Evolutionary conservation across 345 rosid genomes (phyloP), one percentile per base, ranked within the genome.

Genomic region (Punica granatum): DNA sequence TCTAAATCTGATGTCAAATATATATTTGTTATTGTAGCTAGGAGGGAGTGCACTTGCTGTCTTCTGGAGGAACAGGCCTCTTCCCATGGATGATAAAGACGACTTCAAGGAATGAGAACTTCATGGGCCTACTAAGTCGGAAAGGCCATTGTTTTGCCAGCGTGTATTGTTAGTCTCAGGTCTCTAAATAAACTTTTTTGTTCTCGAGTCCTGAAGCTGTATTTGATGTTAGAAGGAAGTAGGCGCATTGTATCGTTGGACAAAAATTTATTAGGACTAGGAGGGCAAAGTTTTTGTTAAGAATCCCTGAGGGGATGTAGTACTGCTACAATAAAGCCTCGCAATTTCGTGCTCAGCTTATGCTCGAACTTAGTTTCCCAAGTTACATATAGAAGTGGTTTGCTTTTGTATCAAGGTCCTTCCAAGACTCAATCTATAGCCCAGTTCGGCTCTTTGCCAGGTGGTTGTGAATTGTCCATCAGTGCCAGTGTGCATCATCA

Each of bases 11-110:
- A 32, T 60, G 6, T 34, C 23, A 13, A 37, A 56, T 43, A 25
- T 35, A 19, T 67, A 35, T 28, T 61, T 25, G 69, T 10, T 28
- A 18, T 32, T 70, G 59, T 81, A 94, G 99, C 96, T 89, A n/a
- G 99, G 99, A 0, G 99, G 99, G 66, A 94, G 99, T 66, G 99
- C 80, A 36, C 84, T 91, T 60, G 99, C 99, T 0, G 97, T 91
- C 49, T 85, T 66, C 65, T 94, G 99, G 99, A 89, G 99, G 83
- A 91, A 89, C 90, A 73, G 62, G 43, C 91, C 95, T 0, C 82
- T 91, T 62, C 80, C 88, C 0, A 82, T 66, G 35, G 88, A 86
- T 73, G 99, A 91, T 82, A 91, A 88, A 67, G 97, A 94, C 67
- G 99, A 94, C 80, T 94, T 91, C 77, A 83, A 83, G 80, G 95